Evolutionary conservation across 768 basidiomycete genomes (phyloP), one percentile per base, ranked within the genome.

Genomic region (Harrya chromipes): DNA sequence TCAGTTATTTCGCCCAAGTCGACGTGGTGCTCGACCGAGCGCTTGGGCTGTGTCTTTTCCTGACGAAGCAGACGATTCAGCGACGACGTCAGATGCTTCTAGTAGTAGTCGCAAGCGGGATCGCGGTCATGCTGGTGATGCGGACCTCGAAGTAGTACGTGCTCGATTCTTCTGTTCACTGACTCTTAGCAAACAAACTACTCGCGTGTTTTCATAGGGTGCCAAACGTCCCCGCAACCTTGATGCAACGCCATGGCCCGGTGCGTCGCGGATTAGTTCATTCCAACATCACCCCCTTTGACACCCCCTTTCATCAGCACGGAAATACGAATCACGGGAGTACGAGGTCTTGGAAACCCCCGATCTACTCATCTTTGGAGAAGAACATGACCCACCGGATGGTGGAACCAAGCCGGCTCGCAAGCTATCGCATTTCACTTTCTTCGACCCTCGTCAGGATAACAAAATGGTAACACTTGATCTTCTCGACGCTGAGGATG

Each of bases 41-140:
- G 83, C 85, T 3, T 78, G 75, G 37, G 79, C 82, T 12, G 69
- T 83, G 11, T 76, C 78, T 10, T 85, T 79, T 51, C 73, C 68
- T 11, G 77, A 79, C 46, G 58, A 61, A 4, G 39, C 54, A 37
- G 41, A 58, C 24, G 66, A 70, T 10, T 66, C 64, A 5, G 46
- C 47, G 16, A 49, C 53, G 2, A 52, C 59, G n/a, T 65, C 68
- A n/a, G 66, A 62, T 26, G 48, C 49, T 16, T 33, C 33, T 33
- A 16, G 33, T 17, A 27, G 35, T 6, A 54, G 54, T 39, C 64
- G 68, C 24, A 66, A 70, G 43, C 62, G 67, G 17, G 46, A 52
- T 46, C 64, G 55, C 37, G 52, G 55, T 29, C 51, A 44, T 8
- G 24, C 7, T 21, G 57, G 31, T 7, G 40, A 45, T 36, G 35